These are phyloP conservation scores for Saccharomyces eubayanus DNA, from an alignment of 805 yeast genomes.

Conservation along the genomic window DNA sequence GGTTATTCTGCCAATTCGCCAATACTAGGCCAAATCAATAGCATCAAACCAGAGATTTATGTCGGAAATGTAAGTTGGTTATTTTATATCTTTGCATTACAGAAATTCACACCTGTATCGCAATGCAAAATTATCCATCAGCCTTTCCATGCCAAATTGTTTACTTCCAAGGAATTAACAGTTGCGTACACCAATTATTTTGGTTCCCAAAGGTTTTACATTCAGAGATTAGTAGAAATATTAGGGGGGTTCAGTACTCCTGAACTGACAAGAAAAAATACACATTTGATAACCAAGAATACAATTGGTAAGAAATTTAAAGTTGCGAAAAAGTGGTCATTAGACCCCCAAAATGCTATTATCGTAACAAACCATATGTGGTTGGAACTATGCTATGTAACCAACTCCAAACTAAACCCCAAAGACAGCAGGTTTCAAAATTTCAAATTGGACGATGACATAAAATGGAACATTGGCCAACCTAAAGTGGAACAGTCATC, in stretches of 20 bases:
- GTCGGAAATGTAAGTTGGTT: slow-evolving; percentile 75
- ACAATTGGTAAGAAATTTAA: slow-evolving; percentile 65
- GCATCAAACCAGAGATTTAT: slow-evolving; percentile 14
- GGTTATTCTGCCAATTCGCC: slow-evolving; percentile 50
- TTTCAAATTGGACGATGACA: neutral
- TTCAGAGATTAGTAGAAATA: slow-evolving; percentile 52
- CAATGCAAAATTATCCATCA: slow-evolving; percentile 50
- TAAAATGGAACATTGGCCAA: neutral
- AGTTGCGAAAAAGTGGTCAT: slow-evolving; percentile 62
- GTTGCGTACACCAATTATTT: slow-evolving; percentile 72
- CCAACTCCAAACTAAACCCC: slow-evolving; percentile 12
- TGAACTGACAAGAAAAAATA: slow-evolving; percentile 51
- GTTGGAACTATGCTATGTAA: slow-evolving; percentile 69
- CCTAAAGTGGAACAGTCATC: neutral
- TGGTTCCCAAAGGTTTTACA: slow-evolving; percentile 74
- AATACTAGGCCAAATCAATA: neutral
- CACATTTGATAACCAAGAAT: slow-evolving; percentile 63
- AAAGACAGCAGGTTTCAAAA: slow-evolving; percentile 6
- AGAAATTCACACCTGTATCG: slow-evolving; percentile 48
- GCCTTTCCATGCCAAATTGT: slow-evolving; percentile 47
- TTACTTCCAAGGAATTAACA: slow-evolving; percentile 44
- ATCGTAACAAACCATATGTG: slow-evolving; percentile 71
- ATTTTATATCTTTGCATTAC: slow-evolving; percentile 51
- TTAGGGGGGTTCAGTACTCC: slow-evolving; percentile 76
- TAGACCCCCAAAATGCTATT: slow-evolving; percentile 13